phyloP scores from a whole-genome alignment of 495 filamentous ascomycete genomes.

The Sordaria brevicollis region DNA sequence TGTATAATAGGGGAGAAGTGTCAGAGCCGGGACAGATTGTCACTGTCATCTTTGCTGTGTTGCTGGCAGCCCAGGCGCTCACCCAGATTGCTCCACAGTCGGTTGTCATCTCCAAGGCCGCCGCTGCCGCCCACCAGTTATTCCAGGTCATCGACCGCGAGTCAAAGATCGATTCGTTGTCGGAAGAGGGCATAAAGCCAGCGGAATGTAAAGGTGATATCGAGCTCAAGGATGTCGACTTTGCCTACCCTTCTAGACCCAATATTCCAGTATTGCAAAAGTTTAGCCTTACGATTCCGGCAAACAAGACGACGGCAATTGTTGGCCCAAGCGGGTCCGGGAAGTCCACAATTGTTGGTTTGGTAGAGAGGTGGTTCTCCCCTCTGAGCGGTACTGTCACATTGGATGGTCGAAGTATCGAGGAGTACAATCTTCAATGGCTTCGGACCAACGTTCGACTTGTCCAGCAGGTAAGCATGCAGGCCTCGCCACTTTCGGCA shows the following conservation, averaged over 20 bases:
- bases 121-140: slow-evolving; percentile 38
- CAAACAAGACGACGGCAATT: slow-evolving; percentile 73
- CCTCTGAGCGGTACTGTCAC: slow-evolving; percentile 42
- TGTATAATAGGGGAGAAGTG: slow-evolving; percentile 27
- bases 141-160: slow-evolving; percentile 42
- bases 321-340: slow-evolving; percentile 72
- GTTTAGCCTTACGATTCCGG: slow-evolving; percentile 45
- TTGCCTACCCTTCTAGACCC: slow-evolving; percentile 55
- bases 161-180: slow-evolving; percentile 28
- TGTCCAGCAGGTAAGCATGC: slow-evolving; percentile 42
- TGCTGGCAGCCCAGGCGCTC: slow-evolving; percentile 19
- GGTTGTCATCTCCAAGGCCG: slow-evolving; percentile 35
- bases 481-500: not conserved
- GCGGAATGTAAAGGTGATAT: slow-evolving; percentile 35
- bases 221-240: slow-evolving; percentile 42
- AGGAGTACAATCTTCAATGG: slow-evolving; percentile 49
- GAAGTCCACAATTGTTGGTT: slow-evolving; percentile 78
- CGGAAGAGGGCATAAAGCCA: slow-evolving; percentile 26
- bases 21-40: slow-evolving; percentile 32
- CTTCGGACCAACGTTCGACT: slow-evolving; percentile 54
- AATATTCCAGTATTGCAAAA: slow-evolving; percentile 46
- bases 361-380: slow-evolving; percentile 84
- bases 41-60: slow-evolving; percentile 24
- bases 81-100: slow-evolving; percentile 37
- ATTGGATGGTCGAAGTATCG: slow-evolving; percentile 43